Percentiles rank a stretch among this genome's conserved stretches.
These are phyloP conservation scores for Neurospora sp. DNA, from an alignment of 495 filamentous ascomycete genomes.

Conservation along the genomic window DNA sequence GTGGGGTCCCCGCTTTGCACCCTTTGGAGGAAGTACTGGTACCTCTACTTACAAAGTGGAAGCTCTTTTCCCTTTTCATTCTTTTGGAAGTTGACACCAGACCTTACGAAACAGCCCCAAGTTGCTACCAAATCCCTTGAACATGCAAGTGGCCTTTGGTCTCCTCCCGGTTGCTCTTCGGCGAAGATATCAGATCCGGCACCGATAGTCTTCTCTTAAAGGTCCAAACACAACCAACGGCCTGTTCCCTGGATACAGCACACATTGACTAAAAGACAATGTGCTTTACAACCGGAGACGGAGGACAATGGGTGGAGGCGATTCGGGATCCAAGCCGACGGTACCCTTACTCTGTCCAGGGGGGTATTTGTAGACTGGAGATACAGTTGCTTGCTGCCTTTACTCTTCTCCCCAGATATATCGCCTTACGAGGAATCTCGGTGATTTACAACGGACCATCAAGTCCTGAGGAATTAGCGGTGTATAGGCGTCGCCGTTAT, in stretches of 20 bases:
- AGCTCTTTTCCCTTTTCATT: slow-evolving; percentile 4
- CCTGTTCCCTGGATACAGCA: background rate
- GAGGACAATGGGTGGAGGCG: background rate
- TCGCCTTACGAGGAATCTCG: background rate
- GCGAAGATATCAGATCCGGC: background rate
- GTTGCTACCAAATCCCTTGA: background rate
- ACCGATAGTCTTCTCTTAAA: background rate
- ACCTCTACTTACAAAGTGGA: background rate
- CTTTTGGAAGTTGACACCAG: background rate
- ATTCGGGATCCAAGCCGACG: background rate
- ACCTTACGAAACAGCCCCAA: background rate
- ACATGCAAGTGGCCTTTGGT: background rate
- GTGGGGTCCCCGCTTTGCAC: slow-evolving; percentile 17
- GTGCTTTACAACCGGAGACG: background rate
- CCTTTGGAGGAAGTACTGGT: background rate
- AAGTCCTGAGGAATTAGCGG: background rate
- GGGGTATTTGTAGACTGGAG: background rate
- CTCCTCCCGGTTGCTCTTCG: background rate
- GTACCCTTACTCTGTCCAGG: background rate
- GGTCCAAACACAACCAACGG: background rate
- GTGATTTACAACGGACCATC: background rate
- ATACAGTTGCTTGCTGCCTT: background rate
- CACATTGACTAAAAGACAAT: background rate
- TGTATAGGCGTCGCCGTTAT: background rate
- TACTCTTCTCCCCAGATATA: background rate